phyloP scores from a whole-genome alignment of 805 yeast species.

The Kazachstania psychrophila region DNA sequence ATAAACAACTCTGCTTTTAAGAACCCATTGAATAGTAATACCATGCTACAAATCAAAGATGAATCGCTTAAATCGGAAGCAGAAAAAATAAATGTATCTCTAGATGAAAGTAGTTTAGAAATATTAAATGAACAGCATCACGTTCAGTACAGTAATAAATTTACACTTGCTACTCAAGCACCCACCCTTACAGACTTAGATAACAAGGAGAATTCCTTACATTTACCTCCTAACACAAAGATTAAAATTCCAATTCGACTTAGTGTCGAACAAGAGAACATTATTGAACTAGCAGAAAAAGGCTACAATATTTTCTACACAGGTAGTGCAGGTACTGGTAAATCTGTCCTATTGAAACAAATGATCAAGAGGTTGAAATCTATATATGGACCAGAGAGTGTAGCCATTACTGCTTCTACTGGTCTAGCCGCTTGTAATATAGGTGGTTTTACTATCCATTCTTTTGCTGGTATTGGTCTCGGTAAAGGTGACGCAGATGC shows the following conservation, averaged over 20 bases:
- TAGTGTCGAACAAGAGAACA: conserved; percentile 54
- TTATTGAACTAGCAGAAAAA: conserved; percentile 52
- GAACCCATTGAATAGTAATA: not conserved
- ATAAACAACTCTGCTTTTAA: too few relatives aligned
- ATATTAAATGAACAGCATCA: conserved; percentile 7
- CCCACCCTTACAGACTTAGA: conserved; percentile 10
- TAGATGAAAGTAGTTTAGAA: conserved; percentile 6
- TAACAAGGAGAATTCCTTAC: conserved; percentile 10
- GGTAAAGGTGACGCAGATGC: conserved; percentile 45
- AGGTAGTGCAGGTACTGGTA: conserved; percentile 98
- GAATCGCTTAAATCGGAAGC: conserved; percentile 12
- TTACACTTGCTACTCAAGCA: conserved; percentile 28
- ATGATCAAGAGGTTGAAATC: conserved; percentile 45
- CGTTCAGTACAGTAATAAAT: conserved; percentile 18
- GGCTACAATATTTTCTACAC: conserved; percentile 80
- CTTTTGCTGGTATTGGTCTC: conserved; percentile 70
- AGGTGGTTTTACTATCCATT: conserved; percentile 70
- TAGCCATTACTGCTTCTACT: conserved; percentile 77
- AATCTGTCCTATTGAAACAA: conserved; percentile 70
- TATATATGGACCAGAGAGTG: conserved; percentile 40
- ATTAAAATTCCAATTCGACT: conserved; percentile 28
- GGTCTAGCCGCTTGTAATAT: conserved; percentile 78
- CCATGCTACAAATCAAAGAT: not conserved
- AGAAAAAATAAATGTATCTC: not conserved
- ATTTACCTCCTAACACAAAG: conserved; percentile 18